These are phyloP conservation scores for Skeletonema menzelii DNA, from an alignment of 108 stramenopile genomes.

Conservation along the genomic window DNA sequence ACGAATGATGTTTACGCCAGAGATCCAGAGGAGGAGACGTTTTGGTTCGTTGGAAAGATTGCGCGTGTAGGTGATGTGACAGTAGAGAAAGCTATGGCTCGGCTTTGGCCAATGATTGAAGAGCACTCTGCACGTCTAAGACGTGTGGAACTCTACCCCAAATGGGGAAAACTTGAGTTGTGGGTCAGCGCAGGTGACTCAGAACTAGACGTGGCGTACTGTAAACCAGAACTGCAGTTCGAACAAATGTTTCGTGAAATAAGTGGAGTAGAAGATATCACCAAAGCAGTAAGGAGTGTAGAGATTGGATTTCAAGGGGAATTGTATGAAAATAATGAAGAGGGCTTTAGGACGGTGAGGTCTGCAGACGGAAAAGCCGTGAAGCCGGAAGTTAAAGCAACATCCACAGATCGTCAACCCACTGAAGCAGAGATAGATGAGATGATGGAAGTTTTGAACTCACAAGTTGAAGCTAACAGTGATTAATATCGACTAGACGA, in stretches of 20 bases:
- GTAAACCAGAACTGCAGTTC: slow-evolving; percentile 57
- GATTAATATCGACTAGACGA: too few relatives aligned
- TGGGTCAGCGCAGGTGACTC: slow-evolving; percentile 85
- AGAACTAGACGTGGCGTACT: slow-evolving; percentile 86
- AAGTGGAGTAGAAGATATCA: slow-evolving; percentile 25
- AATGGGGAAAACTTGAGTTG: slow-evolving; percentile 60
- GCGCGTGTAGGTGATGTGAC: slow-evolving; percentile 77
- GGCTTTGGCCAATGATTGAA: slow-evolving; percentile 80
- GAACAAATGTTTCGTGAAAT: slow-evolving; percentile 45
- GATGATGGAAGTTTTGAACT: slow-evolving; percentile 51
- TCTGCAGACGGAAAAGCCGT: slow-evolving; percentile 72
- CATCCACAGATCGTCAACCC: slow-evolving; percentile 45
- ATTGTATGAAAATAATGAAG: slow-evolving; percentile 65
- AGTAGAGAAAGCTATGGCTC: slow-evolving; percentile 57
- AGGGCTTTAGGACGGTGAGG: slow-evolving; percentile 79
- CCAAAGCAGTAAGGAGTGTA: slow-evolving; percentile 41
- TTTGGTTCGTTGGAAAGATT: slow-evolving; percentile 87
- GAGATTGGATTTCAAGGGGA: slow-evolving; percentile 84
- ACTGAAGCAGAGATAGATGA: slow-evolving; percentile 60
- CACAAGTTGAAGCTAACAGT: slow-evolving; percentile 32
- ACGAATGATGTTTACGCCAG: slow-evolving; percentile 78
- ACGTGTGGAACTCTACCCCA: slow-evolving; percentile 68
- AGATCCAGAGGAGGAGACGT: slow-evolving; percentile 57
- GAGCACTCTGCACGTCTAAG: slow-evolving; percentile 72
- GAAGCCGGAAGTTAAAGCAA: slow-evolving; percentile 55